These are phyloP conservation scores for Starmera pachycereana DNA, from an alignment of 805 yeast species.

Conservation along the genomic window DNA sequence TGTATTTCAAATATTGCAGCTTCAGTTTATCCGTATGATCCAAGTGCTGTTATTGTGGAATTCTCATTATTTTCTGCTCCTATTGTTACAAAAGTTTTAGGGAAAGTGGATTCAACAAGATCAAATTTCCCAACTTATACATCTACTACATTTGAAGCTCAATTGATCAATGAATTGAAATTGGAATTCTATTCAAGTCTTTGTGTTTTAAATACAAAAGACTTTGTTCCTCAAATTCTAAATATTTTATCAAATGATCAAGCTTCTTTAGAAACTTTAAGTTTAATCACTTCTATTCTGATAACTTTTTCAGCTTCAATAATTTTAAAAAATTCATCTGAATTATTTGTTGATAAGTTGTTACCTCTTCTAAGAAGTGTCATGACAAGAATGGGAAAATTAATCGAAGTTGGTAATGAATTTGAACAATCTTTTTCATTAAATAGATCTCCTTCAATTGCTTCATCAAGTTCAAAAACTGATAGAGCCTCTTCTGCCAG, in stretches of 20 bases:
- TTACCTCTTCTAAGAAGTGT: constrained; percentile 22
- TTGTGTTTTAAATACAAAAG: constrained; percentile 13
- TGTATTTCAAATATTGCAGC: constrained; percentile 24
- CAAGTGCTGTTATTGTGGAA: constrained; percentile 18
- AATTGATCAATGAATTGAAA: constrained; percentile 18
- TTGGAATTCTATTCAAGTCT: constrained; percentile 19
- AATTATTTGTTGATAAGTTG: constrained; percentile 16
- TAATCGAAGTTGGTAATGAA: constrained; percentile 11
- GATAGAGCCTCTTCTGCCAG: not conserved
- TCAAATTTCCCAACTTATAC: constrained; percentile 8
- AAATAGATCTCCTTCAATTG: constrained; percentile 9
- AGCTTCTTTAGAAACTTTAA: constrained; percentile 21
- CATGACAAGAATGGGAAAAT: constrained; percentile 11
- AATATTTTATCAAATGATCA: constrained; percentile 20
- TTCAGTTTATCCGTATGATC: constrained; percentile 16
- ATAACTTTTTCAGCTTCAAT: constrained; percentile 23
- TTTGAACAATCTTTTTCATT: constrained; percentile 11
- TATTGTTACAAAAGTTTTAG: constrained; percentile 12
- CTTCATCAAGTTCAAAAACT: constrained; percentile 7
- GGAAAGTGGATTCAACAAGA: constrained; percentile 11
- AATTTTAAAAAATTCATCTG: constrained; percentile 15
- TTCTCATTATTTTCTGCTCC: constrained; percentile 17
- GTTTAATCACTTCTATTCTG: constrained; percentile 27
- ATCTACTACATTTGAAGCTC: constrained; percentile 10
- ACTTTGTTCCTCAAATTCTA: constrained; percentile 11